Conservation (phyloP, 441 rosid species). For the Gossypium gossypioides region DNA sequence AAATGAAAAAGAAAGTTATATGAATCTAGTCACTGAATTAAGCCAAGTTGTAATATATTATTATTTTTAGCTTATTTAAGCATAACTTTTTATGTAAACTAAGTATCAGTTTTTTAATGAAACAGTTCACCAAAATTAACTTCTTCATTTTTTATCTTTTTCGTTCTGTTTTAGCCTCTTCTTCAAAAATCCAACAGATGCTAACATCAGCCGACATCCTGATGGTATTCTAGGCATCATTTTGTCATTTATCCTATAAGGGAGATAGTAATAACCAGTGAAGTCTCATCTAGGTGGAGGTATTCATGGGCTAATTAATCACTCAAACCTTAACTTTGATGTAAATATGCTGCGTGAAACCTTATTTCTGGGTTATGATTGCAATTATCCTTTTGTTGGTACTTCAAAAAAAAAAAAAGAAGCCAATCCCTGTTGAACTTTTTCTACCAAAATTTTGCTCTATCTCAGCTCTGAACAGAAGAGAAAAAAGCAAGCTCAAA, state of each 20-base stretch:
- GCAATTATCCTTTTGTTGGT: neutral
- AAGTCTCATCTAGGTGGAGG: neutral
- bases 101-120: too few species aligned
- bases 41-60: too few species aligned
- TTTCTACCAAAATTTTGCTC: neutral
- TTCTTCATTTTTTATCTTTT: too few species aligned
- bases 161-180: too few species aligned
- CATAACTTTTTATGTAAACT: too few species aligned
- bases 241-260: neutral
- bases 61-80: too few species aligned
- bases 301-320: neutral
- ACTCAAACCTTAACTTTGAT: neutral
- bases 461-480: neutral
- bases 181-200: too few species aligned
- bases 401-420: neutral
- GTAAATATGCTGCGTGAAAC: neutral
- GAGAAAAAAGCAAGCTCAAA: neutral
- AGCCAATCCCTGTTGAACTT: neutral
- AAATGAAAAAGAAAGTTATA: too few species aligned
- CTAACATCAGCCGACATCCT: neutral
- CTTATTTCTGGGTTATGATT: neutral
- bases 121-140: too few species aligned
- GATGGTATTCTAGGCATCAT: neutral
- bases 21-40: too few species aligned
- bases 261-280: neutral